Base-by-base conservation (phyloP, 495 filamentous ascomycete genomes). In the Sporormia fimetaria region DNA sequence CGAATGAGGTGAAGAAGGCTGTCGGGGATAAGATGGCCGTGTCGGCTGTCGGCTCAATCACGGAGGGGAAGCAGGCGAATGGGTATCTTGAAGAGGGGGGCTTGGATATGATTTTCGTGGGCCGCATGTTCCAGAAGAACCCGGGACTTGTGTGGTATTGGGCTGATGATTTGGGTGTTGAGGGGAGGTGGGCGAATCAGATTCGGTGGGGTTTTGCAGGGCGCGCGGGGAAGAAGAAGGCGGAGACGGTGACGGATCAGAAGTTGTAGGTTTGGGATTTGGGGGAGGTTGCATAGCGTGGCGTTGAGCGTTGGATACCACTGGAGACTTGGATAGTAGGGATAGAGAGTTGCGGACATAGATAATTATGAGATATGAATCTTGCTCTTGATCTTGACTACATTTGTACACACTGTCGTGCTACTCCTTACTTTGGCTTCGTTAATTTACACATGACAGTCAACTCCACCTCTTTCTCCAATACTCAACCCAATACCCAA, bases 1-100 rank as follows among this genome's bases (percentile, higher is more conserved):
- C 81, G 0, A 71, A 61, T 1, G 57, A 62, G 44, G 67, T 66
- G 17, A 62, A 85, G 39, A 63, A 63, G 10, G 66, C 60, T 21
- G 66, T 67, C 11, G 75, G 74, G 0, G 63, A 74, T 41, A 63
- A 56, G 35, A 56, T 86, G 41, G 40, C 69, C 2, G 71, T 87
- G 29, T 77, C 75, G n/a, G 74, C 78, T n/a, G 81, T 87, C 1
- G 83, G 83, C 2, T 57, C 76, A 41, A 77, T 90, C 52, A 80
- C 70, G 7, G 67, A 71, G 24, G 60, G 56, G 12, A 57, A 58
- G 47, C 60, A 63, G 40, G 60, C 60, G 14, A 55, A 57, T 15
- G 46, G 56, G 7, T 42, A 60, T 15, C 51, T 63, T 43, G 67
- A 77, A 40, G 66, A 71, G 15, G 63, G 69, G 3, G 66, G 63